Conservation (phyloP, 306 rosid genomes). For the Oemleria cerasiformis region DNA sequence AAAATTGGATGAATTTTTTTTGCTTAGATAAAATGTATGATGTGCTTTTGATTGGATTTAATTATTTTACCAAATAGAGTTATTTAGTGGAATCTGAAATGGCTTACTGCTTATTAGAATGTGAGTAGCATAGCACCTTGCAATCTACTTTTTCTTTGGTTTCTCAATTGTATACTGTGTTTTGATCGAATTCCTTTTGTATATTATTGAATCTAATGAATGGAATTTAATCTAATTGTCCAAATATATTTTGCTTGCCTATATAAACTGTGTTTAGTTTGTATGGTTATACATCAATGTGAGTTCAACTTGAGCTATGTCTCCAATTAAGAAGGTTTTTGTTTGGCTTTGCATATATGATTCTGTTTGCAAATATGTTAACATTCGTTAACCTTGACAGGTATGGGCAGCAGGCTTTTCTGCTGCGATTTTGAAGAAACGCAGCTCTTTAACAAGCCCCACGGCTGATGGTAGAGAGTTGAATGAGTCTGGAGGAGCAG, state of each 20-base stretch:
- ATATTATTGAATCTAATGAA: not conserved
- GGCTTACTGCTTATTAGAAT: not conserved
- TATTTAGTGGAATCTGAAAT: not conserved
- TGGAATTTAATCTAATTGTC: not conserved
- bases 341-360: too few species aligned
- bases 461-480: constrained; percentile 23
- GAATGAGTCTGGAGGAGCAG: constrained; percentile 29
- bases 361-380: not conserved
- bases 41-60: not conserved
- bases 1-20: not conserved
- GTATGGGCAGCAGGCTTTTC: constrained; percentile 96
- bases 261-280: not conserved
- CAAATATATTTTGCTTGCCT: not conserved
- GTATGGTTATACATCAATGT: not conserved
- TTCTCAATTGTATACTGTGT: not conserved
- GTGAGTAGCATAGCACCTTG: not conserved
- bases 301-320: not conserved
- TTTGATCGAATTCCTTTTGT: not conserved
- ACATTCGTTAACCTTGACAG: constrained; percentile 32
- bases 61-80: too few species aligned
- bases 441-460: constrained; percentile 39
- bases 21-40: not conserved
- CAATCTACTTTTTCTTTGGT: not conserved
- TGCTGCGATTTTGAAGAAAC: constrained; percentile 71
- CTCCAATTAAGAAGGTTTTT: not conserved